Evolutionary conservation across 2,329 filamentous ascomycete genomes (phyloP).

Genomic region (Macrophomina phaseolina): DNA sequence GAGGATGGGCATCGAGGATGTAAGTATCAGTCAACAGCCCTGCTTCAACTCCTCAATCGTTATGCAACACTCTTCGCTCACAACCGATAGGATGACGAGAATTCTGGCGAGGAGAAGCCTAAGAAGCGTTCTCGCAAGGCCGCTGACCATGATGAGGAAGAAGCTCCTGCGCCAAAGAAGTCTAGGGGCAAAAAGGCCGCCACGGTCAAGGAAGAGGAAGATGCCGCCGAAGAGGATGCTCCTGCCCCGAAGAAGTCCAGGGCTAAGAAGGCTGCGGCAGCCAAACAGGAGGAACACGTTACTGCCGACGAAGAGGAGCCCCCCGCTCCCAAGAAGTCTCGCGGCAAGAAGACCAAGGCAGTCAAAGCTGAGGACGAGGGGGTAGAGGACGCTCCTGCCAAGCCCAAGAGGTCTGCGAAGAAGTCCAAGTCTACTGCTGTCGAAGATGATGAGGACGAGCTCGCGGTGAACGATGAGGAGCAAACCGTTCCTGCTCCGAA

Average conservation of each 20-base stretch:
- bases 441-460: constrained; percentile 38
- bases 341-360: constrained; percentile 37
- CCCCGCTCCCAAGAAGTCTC: constrained; percentile 37
- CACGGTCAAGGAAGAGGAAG: constrained; percentile 32
- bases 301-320: constrained; percentile 33
- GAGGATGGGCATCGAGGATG: constrained; percentile 36
- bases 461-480: constrained; percentile 33
- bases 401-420: constrained; percentile 30
- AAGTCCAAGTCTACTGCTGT: constrained; percentile 29
- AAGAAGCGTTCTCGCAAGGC: constrained; percentile 48
- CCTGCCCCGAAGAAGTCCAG: constrained; percentile 38
- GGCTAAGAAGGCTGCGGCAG: constrained; percentile 37
- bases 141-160: constrained; percentile 39
- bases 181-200: constrained; percentile 40
- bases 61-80: not conserved
- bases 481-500: constrained; percentile 41
- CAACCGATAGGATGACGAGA: constrained; percentile 30
- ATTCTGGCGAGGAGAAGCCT: constrained; percentile 39
- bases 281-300: constrained; percentile 32
- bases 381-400: constrained; percentile 16
- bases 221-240: constrained; percentile 37
- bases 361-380: constrained; percentile 29
- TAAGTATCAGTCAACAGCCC: constrained; percentile 16
- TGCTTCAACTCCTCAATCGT: constrained; percentile 13
- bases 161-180: constrained; percentile 35